These are phyloP conservation scores for Elsinoe fawcettii DNA, from an alignment of 2,329 filamentous ascomycete genomes.

Conservation along the genomic window DNA sequence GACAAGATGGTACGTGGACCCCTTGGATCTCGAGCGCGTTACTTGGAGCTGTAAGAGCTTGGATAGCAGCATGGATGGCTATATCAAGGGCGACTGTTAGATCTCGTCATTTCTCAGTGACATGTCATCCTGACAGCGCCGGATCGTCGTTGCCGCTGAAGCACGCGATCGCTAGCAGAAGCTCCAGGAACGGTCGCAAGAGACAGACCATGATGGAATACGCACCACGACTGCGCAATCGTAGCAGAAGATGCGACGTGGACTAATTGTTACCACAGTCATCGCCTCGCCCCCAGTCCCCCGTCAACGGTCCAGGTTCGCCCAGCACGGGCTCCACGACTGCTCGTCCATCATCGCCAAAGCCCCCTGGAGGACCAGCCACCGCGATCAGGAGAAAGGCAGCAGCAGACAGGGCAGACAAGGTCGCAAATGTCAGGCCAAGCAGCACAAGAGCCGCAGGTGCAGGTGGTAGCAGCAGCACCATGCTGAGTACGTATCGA, in stretches of 20 bases:
- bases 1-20: slow-evolving; percentile 6
- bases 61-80: not conserved
- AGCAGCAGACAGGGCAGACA: slow-evolving; percentile 94
- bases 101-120: too few relatives aligned
- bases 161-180: not conserved
- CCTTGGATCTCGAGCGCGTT: not conserved
- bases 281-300: slow-evolving; percentile 29
- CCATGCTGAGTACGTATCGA: slow-evolving; percentile 78
- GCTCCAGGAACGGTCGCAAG: not conserved
- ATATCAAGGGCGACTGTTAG: too few relatives aligned
- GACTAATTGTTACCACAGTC: slow-evolving; percentile 23
- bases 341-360: slow-evolving; percentile 74
- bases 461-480: slow-evolving; percentile 91
- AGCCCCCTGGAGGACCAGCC: slow-evolving; percentile 85
- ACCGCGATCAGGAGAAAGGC: slow-evolving; percentile 92
- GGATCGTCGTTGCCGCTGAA: not conserved
- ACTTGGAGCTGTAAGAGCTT: not conserved
- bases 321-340: slow-evolving; percentile 60
- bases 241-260: too few relatives aligned
- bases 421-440: slow-evolving; percentile 86
- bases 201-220: not conserved
- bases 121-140: too few relatives aligned
- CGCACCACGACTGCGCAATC: not conserved
- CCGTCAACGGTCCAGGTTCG: slow-evolving; percentile 37
- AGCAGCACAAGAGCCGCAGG: slow-evolving; percentile 88